Evolutionary conservation across 1,284 basidiomycete species (phyloP).

Genomic region (Trametes pubescens): DNA sequence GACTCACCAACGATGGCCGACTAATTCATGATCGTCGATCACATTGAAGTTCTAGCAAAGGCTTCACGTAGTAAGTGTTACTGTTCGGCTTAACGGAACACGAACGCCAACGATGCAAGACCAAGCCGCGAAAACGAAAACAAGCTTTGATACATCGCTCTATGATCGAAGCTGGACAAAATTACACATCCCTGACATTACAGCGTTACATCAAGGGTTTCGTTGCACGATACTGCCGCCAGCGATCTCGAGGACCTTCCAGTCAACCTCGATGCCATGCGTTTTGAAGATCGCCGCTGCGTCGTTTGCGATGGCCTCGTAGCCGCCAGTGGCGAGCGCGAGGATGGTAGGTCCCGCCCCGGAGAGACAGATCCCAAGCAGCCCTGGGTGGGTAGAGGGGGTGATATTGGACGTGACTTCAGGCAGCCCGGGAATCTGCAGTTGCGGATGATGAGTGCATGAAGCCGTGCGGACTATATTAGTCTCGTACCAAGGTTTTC

Average conservation of each 20-base stretch:
- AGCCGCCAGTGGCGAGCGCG: slow-evolving; percentile 90
- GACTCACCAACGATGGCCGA: slow-evolving; percentile 4
- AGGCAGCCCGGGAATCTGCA: slow-evolving; percentile 92
- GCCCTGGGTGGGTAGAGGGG: slow-evolving; percentile 88
- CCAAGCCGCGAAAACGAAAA: background rate
- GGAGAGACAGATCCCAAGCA: slow-evolving; percentile 97
- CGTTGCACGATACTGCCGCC: slow-evolving; percentile 55
- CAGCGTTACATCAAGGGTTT: slow-evolving; percentile 1
- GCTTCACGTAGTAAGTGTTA: no score
- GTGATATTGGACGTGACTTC: slow-evolving; percentile 91
- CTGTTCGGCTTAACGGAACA: no score
- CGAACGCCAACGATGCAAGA: background rate
- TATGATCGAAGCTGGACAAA: background rate
- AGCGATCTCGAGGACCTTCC: slow-evolving; percentile 76
- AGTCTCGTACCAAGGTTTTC: slow-evolving; percentile 73
- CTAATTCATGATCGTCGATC: no score
- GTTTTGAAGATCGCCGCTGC: slow-evolving; percentile 79
- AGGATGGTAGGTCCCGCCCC: slow-evolving; percentile 98
- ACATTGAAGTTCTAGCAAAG: no score
- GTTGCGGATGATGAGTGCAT: background rate
- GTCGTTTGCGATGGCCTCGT: slow-evolving; percentile 84
- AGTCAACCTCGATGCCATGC: slow-evolving; percentile 83
- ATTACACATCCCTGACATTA: background rate
- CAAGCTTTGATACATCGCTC: background rate
- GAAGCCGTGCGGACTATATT: background rate